These are phyloP conservation scores for Sanguinoderma infundibulare DNA, from an alignment of 1,284 basidiomycete genomes.

Conservation along the genomic window DNA sequence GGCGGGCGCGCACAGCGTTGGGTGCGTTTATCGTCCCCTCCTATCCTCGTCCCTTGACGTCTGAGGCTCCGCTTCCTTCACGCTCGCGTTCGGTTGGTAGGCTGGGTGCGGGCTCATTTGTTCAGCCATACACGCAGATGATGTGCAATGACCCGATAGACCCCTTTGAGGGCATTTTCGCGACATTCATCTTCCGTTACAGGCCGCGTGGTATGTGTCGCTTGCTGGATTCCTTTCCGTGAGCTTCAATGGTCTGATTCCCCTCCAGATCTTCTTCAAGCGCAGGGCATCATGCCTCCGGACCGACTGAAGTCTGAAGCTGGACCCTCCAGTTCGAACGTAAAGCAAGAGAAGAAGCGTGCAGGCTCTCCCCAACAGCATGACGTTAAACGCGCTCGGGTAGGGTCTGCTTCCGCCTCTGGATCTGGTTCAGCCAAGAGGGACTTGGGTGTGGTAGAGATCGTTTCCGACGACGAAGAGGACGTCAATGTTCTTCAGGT, in stretches of 20 bases:
- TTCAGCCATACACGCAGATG: neutral
- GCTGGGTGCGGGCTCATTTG: neutral
- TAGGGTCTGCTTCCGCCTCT: neutral
- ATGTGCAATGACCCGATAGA: neutral
- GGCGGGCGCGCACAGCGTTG: slow-evolving; percentile 26
- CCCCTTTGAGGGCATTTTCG: slow-evolving; percentile 2
- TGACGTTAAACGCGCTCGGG: slow-evolving; percentile 2
- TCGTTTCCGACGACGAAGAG: slow-evolving; percentile 12
- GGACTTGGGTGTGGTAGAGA: slow-evolving; percentile 4
- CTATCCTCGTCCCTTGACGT: neutral
- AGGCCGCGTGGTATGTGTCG: slow-evolving; percentile 4
- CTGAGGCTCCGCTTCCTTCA: neutral
- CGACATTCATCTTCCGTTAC: slow-evolving; percentile 10
- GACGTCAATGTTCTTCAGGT: slow-evolving; percentile 1
- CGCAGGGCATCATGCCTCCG: slow-evolving; percentile 8
- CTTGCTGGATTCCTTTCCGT: neutral
- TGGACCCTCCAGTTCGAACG: neutral
- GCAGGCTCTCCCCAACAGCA: neutral
- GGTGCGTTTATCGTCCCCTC: slow-evolving; percentile 9
- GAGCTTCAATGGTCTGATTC: neutral
- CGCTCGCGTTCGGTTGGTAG: neutral
- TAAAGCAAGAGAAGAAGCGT: neutral
- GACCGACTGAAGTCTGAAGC: neutral
- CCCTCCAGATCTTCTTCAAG: slow-evolving; percentile 6
- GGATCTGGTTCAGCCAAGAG: neutral